A percentile compares a stretch with the other conserved stretches of the same genome.
These are phyloP conservation scores for Epichloe uncinata DNA, from an alignment of 2,329 filamentous ascomycete genomes.

Conservation along the genomic window DNA sequence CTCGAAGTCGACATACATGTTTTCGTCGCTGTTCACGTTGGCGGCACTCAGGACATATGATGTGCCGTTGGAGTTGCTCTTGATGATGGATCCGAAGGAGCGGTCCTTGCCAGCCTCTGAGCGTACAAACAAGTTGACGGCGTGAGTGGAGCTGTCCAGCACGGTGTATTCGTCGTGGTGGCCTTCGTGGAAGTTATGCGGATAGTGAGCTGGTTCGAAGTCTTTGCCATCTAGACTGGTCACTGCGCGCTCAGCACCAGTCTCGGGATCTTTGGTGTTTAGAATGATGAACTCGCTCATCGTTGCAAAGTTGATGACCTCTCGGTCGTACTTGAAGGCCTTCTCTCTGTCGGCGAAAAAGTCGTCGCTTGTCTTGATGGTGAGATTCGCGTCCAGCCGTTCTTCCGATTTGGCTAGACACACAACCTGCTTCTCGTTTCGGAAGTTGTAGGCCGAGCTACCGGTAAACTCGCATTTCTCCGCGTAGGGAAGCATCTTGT, in stretches of 20 bases:
- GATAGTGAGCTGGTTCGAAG: constrained; percentile 78
- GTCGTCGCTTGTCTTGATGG: constrained; percentile 65
- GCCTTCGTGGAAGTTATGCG: constrained; percentile 65
- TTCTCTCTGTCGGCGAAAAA: constrained; percentile 54
- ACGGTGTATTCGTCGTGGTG: constrained; percentile 82
- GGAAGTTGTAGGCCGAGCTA: constrained; percentile 41
- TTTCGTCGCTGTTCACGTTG: constrained; percentile 66
- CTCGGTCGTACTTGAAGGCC: constrained; percentile 32
- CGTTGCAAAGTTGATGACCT: constrained; percentile 71
- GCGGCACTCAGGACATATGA: constrained; percentile 77
- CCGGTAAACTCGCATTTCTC: constrained; percentile 79
- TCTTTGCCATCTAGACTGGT: constrained; percentile 72
- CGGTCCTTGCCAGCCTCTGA: constrained; percentile 52
- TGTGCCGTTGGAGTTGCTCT: constrained; percentile 97
- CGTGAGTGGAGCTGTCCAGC: constrained; percentile 86
- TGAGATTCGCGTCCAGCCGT: constrained; percentile 44
- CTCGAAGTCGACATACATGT: constrained; percentile 85
- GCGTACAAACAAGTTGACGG: constrained; percentile 86
- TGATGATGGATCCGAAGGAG: constrained; percentile 78
- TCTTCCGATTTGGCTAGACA: constrained; percentile 45
- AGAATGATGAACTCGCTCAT: constrained; percentile 97
- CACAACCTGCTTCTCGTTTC: constrained; percentile 41
- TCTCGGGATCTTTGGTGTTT: constrained; percentile 57
- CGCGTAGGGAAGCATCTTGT: constrained; percentile 59
- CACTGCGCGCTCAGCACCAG: constrained; percentile 59